Evolutionary conservation across 176 grass and related monocot genomes (phyloP).

Genomic region (Dendrocalamus sinicus): DNA sequence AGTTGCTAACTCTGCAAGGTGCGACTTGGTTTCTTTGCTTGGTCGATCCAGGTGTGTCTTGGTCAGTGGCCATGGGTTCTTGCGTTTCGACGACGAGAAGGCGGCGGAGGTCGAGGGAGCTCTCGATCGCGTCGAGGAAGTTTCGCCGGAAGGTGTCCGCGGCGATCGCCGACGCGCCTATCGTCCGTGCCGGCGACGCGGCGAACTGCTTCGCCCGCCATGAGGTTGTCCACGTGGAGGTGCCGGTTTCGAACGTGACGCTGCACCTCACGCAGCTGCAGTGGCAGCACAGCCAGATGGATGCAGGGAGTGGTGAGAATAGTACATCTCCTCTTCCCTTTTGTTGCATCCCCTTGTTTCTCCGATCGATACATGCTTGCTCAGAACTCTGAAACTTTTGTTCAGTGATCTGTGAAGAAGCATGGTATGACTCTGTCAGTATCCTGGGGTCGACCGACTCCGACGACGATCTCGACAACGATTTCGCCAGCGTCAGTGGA

Average conservation of each 20-base stretch:
- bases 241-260: constrained; percentile 67
- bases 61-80: constrained; percentile 44
- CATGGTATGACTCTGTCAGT: constrained; percentile 89
- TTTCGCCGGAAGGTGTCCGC: constrained; percentile 69
- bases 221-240: constrained; percentile 48
- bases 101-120: constrained; percentile 58
- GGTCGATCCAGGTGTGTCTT: neutral
- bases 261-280: constrained; percentile 91
- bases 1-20: constrained; percentile 34
- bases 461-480: constrained; percentile 73
- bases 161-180: constrained; percentile 57
- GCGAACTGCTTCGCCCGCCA: constrained; percentile 40
- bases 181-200: constrained; percentile 35
- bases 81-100: constrained; percentile 55
- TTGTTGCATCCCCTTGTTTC: neutral
- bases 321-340: neutral
- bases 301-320: constrained; percentile 60
- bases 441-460: constrained; percentile 64
- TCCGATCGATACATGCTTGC: neutral
- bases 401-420: constrained; percentile 82
- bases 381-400: constrained; percentile 16
- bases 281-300: constrained; percentile 92
- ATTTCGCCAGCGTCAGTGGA: constrained; percentile 84
- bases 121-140: constrained; percentile 57
- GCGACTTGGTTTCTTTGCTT: constrained; percentile 4